These are phyloP conservation scores for Fusarium illudens DNA, from an alignment of 2,329 filamentous ascomycete species.

Conservation along the genomic window DNA sequence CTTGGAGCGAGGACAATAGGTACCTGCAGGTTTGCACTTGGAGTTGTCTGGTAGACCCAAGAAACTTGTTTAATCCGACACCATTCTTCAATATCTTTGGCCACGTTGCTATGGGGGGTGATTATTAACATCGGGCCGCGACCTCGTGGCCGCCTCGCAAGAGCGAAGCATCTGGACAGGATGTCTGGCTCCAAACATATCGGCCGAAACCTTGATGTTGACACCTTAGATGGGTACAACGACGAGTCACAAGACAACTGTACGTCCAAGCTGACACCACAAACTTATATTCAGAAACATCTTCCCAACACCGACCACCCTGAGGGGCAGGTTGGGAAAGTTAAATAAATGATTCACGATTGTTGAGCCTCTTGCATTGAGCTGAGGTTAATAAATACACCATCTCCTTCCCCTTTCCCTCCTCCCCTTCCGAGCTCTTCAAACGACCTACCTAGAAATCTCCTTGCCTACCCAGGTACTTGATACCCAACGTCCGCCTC, in stretches of 20 bases:
- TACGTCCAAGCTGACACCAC: not conserved
- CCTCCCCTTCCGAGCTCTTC: not conserved
- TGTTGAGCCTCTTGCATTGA: too few species aligned
- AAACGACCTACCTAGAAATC: not conserved
- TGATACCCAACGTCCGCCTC: too few species aligned
- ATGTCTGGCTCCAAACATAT: too few species aligned
- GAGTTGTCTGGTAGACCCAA: slow-evolving; percentile 27
- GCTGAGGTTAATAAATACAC: too few species aligned
- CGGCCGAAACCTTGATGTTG: not conserved
- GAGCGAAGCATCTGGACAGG: too few species aligned
- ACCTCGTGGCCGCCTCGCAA: too few species aligned
- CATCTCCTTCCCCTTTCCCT: not conserved
- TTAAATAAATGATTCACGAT: too few species aligned
- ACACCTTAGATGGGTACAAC: not conserved
- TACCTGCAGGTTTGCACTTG: slow-evolving; percentile 27
- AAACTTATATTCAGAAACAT: too few species aligned
- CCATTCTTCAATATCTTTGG: not conserved
- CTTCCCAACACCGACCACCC: too few species aligned
- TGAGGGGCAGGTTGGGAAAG: too few species aligned
- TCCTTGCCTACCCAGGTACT: not conserved
- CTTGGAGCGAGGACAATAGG: slow-evolving; percentile 26
- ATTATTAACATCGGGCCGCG: not conserved
- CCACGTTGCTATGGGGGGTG: not conserved
- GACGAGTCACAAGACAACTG: not conserved
- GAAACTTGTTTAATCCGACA: slow-evolving; percentile 16